Percentiles rank a stretch among this genome's conserved stretches.
phyloP scores from a whole-genome alignment of 225 moss, liverwort and hornwort species.

The Marchantia polymorpha region DNA sequence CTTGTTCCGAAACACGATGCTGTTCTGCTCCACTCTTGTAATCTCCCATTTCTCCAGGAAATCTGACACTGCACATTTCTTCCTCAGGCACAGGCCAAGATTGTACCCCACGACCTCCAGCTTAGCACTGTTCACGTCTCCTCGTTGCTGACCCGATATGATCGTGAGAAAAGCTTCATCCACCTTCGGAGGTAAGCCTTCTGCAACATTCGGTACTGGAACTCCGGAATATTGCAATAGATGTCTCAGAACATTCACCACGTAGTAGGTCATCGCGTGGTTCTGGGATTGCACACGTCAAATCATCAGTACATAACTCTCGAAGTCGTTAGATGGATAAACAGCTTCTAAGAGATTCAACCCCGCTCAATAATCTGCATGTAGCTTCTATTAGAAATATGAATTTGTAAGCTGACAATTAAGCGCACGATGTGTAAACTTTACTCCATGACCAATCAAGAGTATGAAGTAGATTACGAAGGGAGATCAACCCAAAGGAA shows the following conservation, averaged over 20 bases:
- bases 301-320: too few relatives aligned
- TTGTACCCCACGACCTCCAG: not conserved
- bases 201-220: not conserved
- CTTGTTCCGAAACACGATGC: constrained; percentile 1
- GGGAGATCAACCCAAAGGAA: too few relatives aligned
- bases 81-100: not conserved
- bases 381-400: too few relatives aligned
- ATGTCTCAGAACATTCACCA: not conserved
- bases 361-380: too few relatives aligned
- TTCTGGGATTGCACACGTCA: not conserved
- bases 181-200: not conserved
- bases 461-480: too few relatives aligned
- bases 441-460: too few relatives aligned
- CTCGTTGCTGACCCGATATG: not conserved
- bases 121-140: not conserved
- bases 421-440: too few relatives aligned
- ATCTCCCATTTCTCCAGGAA: constrained; percentile 1
- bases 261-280: constrained; percentile 8
- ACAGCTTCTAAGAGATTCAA: too few relatives aligned
- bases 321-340: too few relatives aligned
- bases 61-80: not conserved
- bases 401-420: too few relatives aligned
- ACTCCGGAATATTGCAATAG: not conserved
- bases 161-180: constrained; percentile 3
- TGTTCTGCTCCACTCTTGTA: constrained; percentile 1